Percentiles rank a stretch among this genome's conserved stretches.
These are phyloP conservation scores for Rhododendron ovatum DNA, from an alignment of 148 eudicot genomes.

Conservation along the genomic window DNA sequence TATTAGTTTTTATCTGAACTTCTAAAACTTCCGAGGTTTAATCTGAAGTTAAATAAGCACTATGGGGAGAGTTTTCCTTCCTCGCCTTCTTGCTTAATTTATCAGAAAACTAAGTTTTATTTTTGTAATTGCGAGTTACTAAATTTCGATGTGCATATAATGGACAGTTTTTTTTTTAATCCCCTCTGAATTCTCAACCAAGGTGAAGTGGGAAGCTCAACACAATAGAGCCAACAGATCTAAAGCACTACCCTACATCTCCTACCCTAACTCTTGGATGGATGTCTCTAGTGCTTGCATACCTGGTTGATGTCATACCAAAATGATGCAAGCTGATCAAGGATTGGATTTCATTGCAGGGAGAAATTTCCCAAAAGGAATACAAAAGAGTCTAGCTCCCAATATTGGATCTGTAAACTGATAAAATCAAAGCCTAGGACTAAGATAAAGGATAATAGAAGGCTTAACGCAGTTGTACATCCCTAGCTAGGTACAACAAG, in stretches of 20 bases:
- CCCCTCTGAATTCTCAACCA: neutral
- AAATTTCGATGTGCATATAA: neutral
- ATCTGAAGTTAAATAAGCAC: neutral
- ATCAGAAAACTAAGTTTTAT: neutral
- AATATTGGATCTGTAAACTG: neutral
- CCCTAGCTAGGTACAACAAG: neutral
- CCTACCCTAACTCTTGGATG: neutral
- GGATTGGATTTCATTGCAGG: neutral
- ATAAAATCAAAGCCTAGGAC: neutral
- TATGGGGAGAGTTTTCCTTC: neutral
- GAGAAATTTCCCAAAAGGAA: neutral
- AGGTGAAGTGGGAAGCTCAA: neutral
- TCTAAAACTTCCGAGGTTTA: neutral
- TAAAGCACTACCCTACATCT: neutral
- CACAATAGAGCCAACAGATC: neutral
- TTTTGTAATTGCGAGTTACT: neutral
- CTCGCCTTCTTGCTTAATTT: neutral
- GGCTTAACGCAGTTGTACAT: neutral
- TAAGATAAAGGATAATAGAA: neutral
- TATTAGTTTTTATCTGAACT: neutral
- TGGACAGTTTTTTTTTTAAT: neutral
- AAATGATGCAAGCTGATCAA: neutral
- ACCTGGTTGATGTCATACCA: neutral
- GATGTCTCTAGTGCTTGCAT: neutral
- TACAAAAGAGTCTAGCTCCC: neutral